Evolutionary conservation across 495 filamentous ascomycete genomes (phyloP).

Genomic region (Penicillium cosmopolitanum): DNA sequence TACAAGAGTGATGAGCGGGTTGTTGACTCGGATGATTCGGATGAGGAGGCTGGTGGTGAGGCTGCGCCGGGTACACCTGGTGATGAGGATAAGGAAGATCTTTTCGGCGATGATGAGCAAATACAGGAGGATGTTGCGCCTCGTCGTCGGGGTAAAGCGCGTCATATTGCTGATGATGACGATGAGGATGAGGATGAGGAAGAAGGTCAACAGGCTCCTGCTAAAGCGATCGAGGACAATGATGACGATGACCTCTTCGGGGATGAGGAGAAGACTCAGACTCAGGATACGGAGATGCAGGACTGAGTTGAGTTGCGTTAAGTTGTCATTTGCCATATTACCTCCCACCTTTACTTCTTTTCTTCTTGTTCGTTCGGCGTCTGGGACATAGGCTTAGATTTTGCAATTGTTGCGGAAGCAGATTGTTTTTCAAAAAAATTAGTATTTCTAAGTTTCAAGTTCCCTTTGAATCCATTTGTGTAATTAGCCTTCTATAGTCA

Average conservation of each 20-base stretch:
- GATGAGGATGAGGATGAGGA: conserved; percentile 46
- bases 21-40: conserved; percentile 70
- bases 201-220: conserved; percentile 16
- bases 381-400: neutral
- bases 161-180: conserved; percentile 49
- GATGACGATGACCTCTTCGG: conserved; percentile 34
- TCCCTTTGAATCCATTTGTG: conserved; percentile 2
- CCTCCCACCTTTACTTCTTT: neutral
- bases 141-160: conserved; percentile 41
- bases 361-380: conserved; percentile 9
- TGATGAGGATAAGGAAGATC: conserved; percentile 38
- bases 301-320: conserved; percentile 6
- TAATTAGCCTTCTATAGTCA: conserved; percentile 5
- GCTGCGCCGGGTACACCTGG: conserved; percentile 17
- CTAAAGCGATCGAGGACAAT: conserved; percentile 11
- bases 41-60: conserved; percentile 35
- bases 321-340: conserved; percentile 2
- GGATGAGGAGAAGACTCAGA: conserved; percentile 18
- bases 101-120: conserved; percentile 36
- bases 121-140: conserved; percentile 36
- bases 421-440: too few species aligned
- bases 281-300: conserved; percentile 33
- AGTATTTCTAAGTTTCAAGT: neutral
- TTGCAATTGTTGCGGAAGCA: neutral
- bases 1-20: conserved; percentile 83